These are phyloP conservation scores for Conticribra guillardii DNA, from an alignment of 108 stramenopile genomes.

Conservation along the genomic window DNA sequence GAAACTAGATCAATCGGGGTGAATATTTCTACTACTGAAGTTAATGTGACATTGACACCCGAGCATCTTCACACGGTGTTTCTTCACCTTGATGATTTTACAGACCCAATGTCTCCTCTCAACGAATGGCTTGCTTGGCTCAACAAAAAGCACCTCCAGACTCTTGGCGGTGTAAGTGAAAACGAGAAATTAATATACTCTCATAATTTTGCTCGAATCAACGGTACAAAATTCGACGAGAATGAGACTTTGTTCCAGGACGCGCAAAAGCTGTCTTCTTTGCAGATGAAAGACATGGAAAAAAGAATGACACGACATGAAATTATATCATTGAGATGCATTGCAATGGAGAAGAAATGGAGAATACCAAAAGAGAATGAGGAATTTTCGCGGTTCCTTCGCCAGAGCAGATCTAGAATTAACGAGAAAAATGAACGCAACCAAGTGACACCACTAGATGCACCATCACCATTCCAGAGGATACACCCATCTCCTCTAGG, in stretches of 20 bases:
- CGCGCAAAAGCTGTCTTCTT: not conserved
- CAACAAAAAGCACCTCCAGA: not conserved
- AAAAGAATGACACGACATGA: constrained; percentile 18
- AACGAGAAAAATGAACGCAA: not conserved
- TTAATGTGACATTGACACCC: constrained; percentile 17
- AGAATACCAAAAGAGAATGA: constrained; percentile 10
- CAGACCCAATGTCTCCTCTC: constrained; percentile 30
- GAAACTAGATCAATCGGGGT: constrained; percentile 12
- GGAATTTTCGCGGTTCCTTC: constrained; percentile 27
- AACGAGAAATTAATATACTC: constrained; percentile 18
- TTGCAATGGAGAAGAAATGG: constrained; percentile 23
- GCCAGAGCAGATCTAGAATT: constrained; percentile 17
- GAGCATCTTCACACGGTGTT: constrained; percentile 37
- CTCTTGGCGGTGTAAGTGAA: not conserved
- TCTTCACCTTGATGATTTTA: constrained; percentile 45
- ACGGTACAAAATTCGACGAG: constrained; percentile 13
- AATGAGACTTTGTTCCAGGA: not conserved
- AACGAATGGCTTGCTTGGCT: constrained; percentile 42
- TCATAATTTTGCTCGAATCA: constrained; percentile 24
- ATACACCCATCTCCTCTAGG: constrained; percentile 24
- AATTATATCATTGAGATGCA: constrained; percentile 24
- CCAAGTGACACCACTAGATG: not conserved
- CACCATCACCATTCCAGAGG: constrained; percentile 13
- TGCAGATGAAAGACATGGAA: constrained; percentile 18
- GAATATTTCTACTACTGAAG: constrained; percentile 16